Base-by-base conservation (phyloP, 2,329 filamentous ascomycete genomes). In the Paramyrothecium roridum region DNA sequence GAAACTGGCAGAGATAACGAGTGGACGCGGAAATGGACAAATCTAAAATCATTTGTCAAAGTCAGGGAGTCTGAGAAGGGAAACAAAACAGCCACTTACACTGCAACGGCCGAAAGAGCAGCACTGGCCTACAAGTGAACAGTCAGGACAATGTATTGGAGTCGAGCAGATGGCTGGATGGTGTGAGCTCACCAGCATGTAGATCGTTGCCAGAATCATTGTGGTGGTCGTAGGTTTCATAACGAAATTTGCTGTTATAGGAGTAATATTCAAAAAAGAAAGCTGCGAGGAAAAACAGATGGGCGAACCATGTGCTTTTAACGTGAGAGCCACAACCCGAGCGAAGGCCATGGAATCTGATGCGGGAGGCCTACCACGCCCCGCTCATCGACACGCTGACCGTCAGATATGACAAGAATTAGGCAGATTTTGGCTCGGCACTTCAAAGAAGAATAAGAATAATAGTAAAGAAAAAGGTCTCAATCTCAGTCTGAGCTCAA, bases 1-100 rank as follows among this genome's bases (percentile, higher is more conserved):
- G 72, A 65, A 52, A 77, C 61, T 26, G 75, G 74, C 8, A 80
- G 73, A 22, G 74, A 76, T 45, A 79, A 71, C 51, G 64, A 65
- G 17, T 66, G 56, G 55, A 64, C 67, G 58, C 71, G 69, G 61
- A 75, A 62, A 60, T 78, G 74, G 52, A 74, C 64, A 61, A 73
- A 66, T 13, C 76, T 79, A 30, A 10, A 30, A 30, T 54, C 37
- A 13, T 7, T 7, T 13, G n/a, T 43, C 7, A 43, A 17, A 17
- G n/a, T 6, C 37, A 43, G n/a, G n/a, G n/a, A n/a, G 7, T 43
- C 37, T 43, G 13, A 43, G 6, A 4, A 4, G n/a, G 13, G 37
- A 17, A 17, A 8, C 13, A 43, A 8, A 37, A 43, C 13, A 6
- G 12, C 12, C 37, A 43, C 37, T 3, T 43, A 43, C 37, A 13